Evolutionary conservation across 306 rosid genomes (phyloP).

Genomic region (Sicyos baderoa): DNA sequence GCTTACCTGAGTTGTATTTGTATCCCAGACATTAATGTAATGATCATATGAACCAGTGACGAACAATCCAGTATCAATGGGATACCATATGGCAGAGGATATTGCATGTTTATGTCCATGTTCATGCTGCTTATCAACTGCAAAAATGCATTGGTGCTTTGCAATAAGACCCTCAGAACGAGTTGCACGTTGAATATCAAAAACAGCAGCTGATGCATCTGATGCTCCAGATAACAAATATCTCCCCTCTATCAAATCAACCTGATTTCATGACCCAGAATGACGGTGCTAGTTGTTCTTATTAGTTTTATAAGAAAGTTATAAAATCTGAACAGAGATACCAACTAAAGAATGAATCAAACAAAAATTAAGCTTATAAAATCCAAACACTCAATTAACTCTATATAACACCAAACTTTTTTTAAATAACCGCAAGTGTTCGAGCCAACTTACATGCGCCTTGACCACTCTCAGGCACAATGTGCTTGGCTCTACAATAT

Average conservation of each 20-base stretch:
- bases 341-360: slow-evolving; percentile 3
- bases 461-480: slow-evolving; percentile 10
- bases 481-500: slow-evolving; percentile 10
- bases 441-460: slow-evolving; percentile 1
- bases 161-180: slow-evolving; percentile 36
- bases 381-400: slow-evolving; percentile 7
- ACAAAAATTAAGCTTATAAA: slow-evolving; percentile 5
- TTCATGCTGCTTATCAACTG: slow-evolving; percentile 63
- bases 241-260: slow-evolving; percentile 79
- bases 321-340: neutral
- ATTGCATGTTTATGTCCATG: slow-evolving; percentile 63
- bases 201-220: slow-evolving; percentile 67
- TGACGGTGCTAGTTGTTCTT: slow-evolving; percentile 15
- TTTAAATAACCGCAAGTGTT: neutral
- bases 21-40: slow-evolving; percentile 87
- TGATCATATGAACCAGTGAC: slow-evolving; percentile 83
- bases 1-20: slow-evolving; percentile 71
- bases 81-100: slow-evolving; percentile 91
- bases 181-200: slow-evolving; percentile 61
- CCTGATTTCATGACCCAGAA: slow-evolving; percentile 41
- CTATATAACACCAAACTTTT: slow-evolving; percentile 1
- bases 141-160: slow-evolving; percentile 46
- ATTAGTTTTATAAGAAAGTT: slow-evolving; percentile 1
- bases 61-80: slow-evolving; percentile 75
- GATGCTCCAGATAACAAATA: slow-evolving; percentile 72